Percentiles rank a stretch among this genome's conserved stretches.
phyloP scores from a whole-genome alignment of 169 alveolate genomes.

The Nephromyces sp. region DNA sequence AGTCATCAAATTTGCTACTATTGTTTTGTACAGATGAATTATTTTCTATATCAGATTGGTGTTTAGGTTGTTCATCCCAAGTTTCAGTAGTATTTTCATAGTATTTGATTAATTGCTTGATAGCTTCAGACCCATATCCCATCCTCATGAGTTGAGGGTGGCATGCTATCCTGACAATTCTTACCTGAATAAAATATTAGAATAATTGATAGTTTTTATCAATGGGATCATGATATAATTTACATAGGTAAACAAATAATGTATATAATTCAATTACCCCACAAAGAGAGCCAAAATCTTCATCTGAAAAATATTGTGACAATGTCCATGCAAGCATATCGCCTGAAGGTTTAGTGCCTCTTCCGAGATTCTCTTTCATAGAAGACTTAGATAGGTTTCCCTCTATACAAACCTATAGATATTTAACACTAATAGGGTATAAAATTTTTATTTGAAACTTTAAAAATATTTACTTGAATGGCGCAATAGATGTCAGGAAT shows the following conservation, averaged over 20 bases:
- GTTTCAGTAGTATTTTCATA: too few species aligned
- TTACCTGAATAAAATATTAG: conserved; percentile 51
- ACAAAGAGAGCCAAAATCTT: conserved; percentile 73
- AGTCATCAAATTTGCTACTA: background rate
- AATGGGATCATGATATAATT: background rate
- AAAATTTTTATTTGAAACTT: background rate
- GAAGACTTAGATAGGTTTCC: conserved; percentile 22
- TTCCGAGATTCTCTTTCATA: conserved; percentile 30
- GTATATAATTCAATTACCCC: conserved; percentile 29
- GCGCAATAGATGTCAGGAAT: conserved; percentile 58
- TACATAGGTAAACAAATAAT: background rate
- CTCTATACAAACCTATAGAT: conserved; percentile 30
- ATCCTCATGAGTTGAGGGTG: conserved; percentile 92
- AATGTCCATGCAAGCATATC: conserved; percentile 97
- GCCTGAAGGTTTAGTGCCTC: conserved; percentile 79
- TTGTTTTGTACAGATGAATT: background rate
- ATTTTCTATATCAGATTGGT: background rate
- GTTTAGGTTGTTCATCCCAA: background rate
- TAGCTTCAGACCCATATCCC: conserved; percentile 94
- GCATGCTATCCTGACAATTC: conserved; percentile 98
- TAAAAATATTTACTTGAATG: conserved; percentile 52
- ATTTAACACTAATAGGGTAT: background rate
- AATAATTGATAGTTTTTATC: background rate
- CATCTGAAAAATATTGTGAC: conserved; percentile 87
- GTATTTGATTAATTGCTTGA: conserved; percentile 59